Evolutionary conservation across 805 yeast genomes (phyloP), one percentile per base, ranked within the genome.

Genomic region (Candida pini): DNA sequence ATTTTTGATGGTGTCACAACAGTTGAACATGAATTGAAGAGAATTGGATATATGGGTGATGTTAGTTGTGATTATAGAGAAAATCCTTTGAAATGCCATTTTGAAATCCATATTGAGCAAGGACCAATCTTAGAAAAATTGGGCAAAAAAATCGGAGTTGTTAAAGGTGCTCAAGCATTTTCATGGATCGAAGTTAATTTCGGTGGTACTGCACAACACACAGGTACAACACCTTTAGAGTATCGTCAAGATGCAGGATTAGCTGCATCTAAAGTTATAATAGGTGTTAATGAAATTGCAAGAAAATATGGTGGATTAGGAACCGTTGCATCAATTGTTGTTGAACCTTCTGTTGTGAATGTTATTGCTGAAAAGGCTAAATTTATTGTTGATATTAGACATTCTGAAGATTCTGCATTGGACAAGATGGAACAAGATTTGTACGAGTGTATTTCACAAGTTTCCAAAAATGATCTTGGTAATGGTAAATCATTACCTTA

Each of bases 41-140:
- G 82, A 49, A 81, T 78, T 34, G 86, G 85, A 2, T 81, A 76
- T 51, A 54, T 68, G 41, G 88, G 88, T 12, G 59, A 56, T 2
- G 48, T 60, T 6, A 65, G 66, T 2, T 77, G 79, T 15, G 60
- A 68, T 9, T 66, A 72, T 50, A 47, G 63, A 41, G 60, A 53
- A 16, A 74, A 71, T 42, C 82, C 81, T 14, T 58, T 81, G 16
- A 73, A 75, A 15, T 80, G 82, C 8, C 87, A 81, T 55, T 80
- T 81, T 52, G 89, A 81, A 53, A 62, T 81, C 35, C 89, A 81
- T 50, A 81, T 81, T 40, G 88, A 81, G 49, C 89, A 81, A 56
- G 89, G 89, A 5, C 88, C 88, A 9, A 66, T 78, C 26, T 63
- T 81, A 32, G 86, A 81, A 50, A 66, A 67, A 17, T 68, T 66